Evolutionary conservation across 2,329 filamentous ascomycete genomes (phyloP), one percentile per base, ranked within the genome.

Genomic region (Arthrobotrys conoides): DNA sequence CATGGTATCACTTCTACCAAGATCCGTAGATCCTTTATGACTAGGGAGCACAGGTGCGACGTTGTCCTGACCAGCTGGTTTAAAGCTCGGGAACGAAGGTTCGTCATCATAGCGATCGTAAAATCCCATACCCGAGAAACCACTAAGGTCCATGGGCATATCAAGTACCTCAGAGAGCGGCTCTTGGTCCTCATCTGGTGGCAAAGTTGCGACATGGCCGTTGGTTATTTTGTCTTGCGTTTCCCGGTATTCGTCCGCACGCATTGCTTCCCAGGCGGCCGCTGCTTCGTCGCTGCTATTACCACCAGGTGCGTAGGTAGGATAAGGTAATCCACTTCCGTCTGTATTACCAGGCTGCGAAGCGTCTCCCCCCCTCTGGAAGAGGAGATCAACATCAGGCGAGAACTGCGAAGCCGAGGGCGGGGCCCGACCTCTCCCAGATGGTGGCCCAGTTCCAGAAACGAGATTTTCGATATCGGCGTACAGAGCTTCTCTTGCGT

Each of bases 231-330:
- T 44, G 27, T 67, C 72, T 49, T 73, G 76, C 16, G 48, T 57
- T 67, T 79, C 76, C 36, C 76, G 57, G 20, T 59, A 66, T 41
- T 79, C 76, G 22, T 79, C 76, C 2, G 69, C 76, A 5, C 76
- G 69, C 76, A 79, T 79, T 18, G 64, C 65, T 44, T 65, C 76
- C 76, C 76, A 79, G 18, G 76, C 76, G 3, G 76, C 76, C 0
- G 76, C 76, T 18, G 76, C 76, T 38, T 79, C 76, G 38, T 79
- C 76, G 24, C 76, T 79, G 22, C 76, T 79, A 46, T 79, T 79
- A 10, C 70, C 76, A 27, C 36, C 70, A 8, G 59, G 20, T 51
- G 65, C n/a, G 27, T 67, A 36, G n/a, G 59, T 66, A 41, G 69
- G 76, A 38, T 79, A 79, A 10, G 76, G 70, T 16, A 75, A 44